Conservation (phyloP, 495 filamentous ascomycete genomes). For the Tuber aestivum region DNA sequence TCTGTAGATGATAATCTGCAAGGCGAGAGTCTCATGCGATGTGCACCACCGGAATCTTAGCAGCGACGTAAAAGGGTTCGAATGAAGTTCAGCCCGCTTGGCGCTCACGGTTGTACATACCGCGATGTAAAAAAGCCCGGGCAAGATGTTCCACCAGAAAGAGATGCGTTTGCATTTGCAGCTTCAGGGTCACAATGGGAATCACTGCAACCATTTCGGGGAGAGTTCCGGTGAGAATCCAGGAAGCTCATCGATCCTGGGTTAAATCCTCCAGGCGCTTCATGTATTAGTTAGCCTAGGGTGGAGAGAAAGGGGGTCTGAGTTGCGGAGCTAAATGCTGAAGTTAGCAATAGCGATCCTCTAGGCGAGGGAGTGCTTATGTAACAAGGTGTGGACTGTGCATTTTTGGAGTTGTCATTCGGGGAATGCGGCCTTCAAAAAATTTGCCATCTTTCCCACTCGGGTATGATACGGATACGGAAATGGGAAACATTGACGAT, state of each 20-base stretch:
- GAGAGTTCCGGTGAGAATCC: conserved; percentile 1
- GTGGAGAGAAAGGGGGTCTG: background rate
- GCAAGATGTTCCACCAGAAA: conserved; percentile 6
- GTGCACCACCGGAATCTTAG: conserved; percentile 34
- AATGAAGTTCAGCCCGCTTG: conserved; percentile 27
- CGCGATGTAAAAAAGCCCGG: background rate
- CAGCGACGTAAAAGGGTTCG: conserved; percentile 27
- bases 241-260: background rate
- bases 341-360: background rate
- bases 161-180: conserved; percentile 3
- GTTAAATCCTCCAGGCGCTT: background rate
- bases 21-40: conserved; percentile 30
- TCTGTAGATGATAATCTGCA: conserved; percentile 34
- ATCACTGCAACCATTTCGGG: conserved; percentile 3
- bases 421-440: background rate
- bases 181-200: background rate
- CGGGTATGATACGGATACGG: background rate
- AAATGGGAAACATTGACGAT: background rate
- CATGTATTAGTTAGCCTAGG: background rate
- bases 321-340: background rate
- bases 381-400: conserved; percentile 4
- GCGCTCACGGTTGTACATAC: conserved; percentile 3
- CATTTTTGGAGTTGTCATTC: background rate
- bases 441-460: background rate
- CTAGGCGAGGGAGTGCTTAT: background rate